These are phyloP conservation scores for Silene noctiflora DNA, from an alignment of 179 eudicot species.

Conservation along the genomic window DNA sequence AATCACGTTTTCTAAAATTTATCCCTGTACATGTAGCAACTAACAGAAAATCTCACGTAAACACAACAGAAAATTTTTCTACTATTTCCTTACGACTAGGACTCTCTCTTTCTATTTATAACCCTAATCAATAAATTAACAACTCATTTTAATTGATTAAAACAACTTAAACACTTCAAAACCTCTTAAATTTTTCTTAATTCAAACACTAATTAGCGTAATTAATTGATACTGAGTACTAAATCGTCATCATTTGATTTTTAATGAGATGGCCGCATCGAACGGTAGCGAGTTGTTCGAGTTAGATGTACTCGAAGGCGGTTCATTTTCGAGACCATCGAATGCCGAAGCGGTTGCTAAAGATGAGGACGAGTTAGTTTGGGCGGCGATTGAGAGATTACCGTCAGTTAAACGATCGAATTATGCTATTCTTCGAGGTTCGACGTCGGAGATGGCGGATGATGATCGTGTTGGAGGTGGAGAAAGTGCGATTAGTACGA, in stretches of 20 bases:
- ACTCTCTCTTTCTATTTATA: not conserved
- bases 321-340: conserved; percentile 43
- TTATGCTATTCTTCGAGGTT: conserved; percentile 42
- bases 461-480: conserved; percentile 14
- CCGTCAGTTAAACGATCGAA: conserved; percentile 55
- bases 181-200: too few relatives aligned
- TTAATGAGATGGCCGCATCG: conserved; percentile 56
- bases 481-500: conserved; percentile 24
- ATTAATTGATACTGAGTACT: not conserved
- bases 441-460: conserved; percentile 16
- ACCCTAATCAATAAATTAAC: not conserved
- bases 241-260: not conserved
- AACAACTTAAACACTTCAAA: not conserved
- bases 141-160: not conserved
- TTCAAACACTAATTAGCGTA: not conserved
- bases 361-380: conserved; percentile 64
- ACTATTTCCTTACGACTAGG: conserved; percentile 14
- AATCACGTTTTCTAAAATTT: not conserved
- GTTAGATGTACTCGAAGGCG: conserved; percentile 41
- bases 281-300: conserved; percentile 67
- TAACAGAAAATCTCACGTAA: not conserved
- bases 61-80: not conserved
- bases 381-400: conserved; percentile 74
- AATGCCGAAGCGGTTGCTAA: conserved; percentile 52
- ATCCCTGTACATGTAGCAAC: not conserved